Evolutionary conservation across 495 filamentous ascomycete species (phyloP), one percentile per base, ranked within the genome.

Genomic region (Bryoglossum gracile): DNA sequence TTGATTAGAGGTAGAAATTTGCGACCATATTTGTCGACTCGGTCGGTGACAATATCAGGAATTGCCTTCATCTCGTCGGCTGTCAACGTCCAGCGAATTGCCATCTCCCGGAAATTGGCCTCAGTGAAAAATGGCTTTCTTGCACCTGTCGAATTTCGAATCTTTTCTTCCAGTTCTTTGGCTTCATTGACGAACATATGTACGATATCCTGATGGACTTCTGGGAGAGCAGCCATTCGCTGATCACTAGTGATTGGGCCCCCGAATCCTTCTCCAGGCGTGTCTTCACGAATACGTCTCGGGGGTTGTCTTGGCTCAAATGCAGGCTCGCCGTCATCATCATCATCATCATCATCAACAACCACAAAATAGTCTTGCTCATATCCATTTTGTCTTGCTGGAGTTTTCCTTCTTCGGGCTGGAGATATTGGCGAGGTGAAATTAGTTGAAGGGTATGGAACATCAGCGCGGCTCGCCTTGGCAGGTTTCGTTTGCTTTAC

Each of bases 101-200:
- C 87, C 83, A 98, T 95, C 57, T 87, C 82, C 21, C 89, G 82
- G 43, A 94, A 68, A 1, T 87, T 70, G 22, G 72, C 74, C 57
- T 95, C 88, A 0, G 82, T 82, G 62, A 97, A 97, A 19, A 77
- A 62, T 2, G 85, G 83, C 41, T 75, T 72, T 9, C 82, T 78
- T 16, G 87, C 68, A 9, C 67, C 61, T 33, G 80, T 82, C 8
- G 72, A 65, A 38, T 82, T 72, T 46, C 88, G 74, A 21, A 96
- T 67, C 45, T 81, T 71, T 53, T 82, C 76, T 53, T 83, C 78
- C 32, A 78, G 57, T 19, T 70, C 60, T 60, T 82, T 84, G 0
- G 87, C 90, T n/a, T 83, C 74, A 11, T 82, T 72, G 9, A 94
- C 73, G 41, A 95, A 81, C 43, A 72, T 69, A 47, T 84, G 73